These are phyloP conservation scores for Dipodascus albidus DNA, from an alignment of 805 yeast species.

Conservation along the genomic window DNA sequence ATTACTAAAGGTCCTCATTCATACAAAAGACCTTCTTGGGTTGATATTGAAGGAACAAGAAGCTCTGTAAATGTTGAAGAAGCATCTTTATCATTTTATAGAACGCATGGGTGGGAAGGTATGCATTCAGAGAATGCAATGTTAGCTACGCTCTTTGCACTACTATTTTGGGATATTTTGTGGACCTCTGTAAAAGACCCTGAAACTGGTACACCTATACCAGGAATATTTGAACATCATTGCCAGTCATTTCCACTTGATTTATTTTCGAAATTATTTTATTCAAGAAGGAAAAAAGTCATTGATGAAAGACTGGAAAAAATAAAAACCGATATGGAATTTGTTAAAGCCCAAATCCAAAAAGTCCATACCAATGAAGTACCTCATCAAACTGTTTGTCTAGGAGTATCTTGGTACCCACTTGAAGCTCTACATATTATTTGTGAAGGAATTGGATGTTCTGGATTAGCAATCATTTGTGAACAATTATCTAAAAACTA, in stretches of 20 bases:
- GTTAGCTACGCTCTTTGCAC: conserved; percentile 20
- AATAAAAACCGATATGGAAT: conserved; percentile 6
- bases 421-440: conserved; percentile 14
- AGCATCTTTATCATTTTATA: conserved; percentile 23
- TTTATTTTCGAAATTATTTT: conserved; percentile 17
- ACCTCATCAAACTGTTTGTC: conserved; percentile 16
- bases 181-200: neutral
- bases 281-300: conserved; percentile 11
- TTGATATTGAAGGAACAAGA: conserved; percentile 6
- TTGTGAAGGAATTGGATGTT: conserved; percentile 13
- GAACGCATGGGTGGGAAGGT: conserved; percentile 22
- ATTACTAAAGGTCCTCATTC: neutral
- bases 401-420: conserved; percentile 23
- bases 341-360: conserved; percentile 1
- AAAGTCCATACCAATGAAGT: conserved; percentile 11
- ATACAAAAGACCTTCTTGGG: neutral
- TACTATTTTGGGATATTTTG: conserved; percentile 23
- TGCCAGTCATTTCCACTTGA: conserved; percentile 25
- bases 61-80: conserved; percentile 22
- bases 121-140: conserved; percentile 27
- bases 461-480: conserved; percentile 15
- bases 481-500: conserved; percentile 16
- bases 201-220: neutral
- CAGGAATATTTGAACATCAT: conserved; percentile 22
- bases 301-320: conserved; percentile 18